phyloP scores from a whole-genome alignment of 208 protist species.

The Borovskyia barvae region DNA sequence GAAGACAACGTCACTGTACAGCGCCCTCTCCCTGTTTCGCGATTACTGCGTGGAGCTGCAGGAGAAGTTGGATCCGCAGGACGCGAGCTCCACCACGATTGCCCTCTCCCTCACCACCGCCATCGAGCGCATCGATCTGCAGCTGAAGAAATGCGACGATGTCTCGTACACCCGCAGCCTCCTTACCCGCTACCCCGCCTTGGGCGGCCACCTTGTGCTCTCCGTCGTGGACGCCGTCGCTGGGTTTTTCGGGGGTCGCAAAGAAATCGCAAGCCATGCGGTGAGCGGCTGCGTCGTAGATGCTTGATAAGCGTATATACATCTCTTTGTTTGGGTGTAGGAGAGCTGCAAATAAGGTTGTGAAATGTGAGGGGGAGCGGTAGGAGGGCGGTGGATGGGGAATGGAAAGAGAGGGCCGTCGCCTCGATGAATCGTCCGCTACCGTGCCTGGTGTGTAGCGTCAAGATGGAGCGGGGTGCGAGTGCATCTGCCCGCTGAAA shows the following conservation, averaged over 20 bases:
- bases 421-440: too few relatives aligned
- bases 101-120: conserved; percentile 18
- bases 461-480: too few relatives aligned
- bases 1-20: conserved; percentile 35
- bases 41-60: conserved; percentile 40
- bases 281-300: conserved; percentile 22
- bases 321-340: background rate
- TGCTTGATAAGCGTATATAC: background rate
- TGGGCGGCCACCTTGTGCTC: conserved; percentile 49
- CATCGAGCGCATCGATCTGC: conserved; percentile 22
- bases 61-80: conserved; percentile 24
- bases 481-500: too few relatives aligned
- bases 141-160: conserved; percentile 23
- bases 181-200: conserved; percentile 50
- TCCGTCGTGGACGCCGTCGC: conserved; percentile 34
- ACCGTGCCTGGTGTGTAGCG: too few relatives aligned
- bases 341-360: too few relatives aligned
- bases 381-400: too few relatives aligned
- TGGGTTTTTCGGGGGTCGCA: conserved; percentile 4
- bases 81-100: conserved; percentile 31
- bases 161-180: conserved; percentile 38
- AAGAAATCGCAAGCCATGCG: background rate
- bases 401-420: too few relatives aligned
- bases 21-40: conserved; percentile 33
- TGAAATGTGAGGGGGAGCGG: too few relatives aligned